Percentiles rank a stretch among this genome's conserved stretches.
Evolutionary conservation across 805 yeast genomes (phyloP).

Genomic region (Lachancea fermentati): DNA sequence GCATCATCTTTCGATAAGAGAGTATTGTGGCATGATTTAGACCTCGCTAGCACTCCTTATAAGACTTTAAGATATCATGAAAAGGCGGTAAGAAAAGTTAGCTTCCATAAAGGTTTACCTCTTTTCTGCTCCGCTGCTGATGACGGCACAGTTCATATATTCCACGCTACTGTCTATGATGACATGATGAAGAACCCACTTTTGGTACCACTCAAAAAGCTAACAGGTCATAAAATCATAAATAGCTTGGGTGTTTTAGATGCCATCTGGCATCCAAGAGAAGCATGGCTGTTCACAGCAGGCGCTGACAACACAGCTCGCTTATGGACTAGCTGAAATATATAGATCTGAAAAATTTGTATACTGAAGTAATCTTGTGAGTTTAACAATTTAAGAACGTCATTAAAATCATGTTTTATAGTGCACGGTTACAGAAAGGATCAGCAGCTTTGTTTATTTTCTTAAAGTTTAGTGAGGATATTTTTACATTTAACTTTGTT

Average conservation of each 20-base stretch:
- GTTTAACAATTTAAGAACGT: no score
- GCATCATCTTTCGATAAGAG: conserved; percentile 93
- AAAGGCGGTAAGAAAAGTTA: conserved; percentile 84
- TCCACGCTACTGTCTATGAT: conserved; percentile 96
- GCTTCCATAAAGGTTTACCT: conserved; percentile 84
- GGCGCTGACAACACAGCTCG: conserved; percentile 97
- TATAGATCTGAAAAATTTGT: background rate
- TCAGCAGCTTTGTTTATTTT: no score
- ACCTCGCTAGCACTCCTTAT: conserved; percentile 82
- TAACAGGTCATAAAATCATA: conserved; percentile 80
- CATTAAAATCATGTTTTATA: no score
- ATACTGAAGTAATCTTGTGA: conserved; percentile 1
- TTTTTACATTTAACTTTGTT: no score
- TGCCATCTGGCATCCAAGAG: conserved; percentile 93
- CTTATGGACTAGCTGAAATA: conserved; percentile 81
- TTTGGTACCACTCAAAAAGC: conserved; percentile 90
- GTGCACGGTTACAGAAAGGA: no score
- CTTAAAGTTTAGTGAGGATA: no score
- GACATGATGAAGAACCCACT: conserved; percentile 85
- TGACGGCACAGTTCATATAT: conserved; percentile 87
- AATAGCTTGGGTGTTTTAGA: conserved; percentile 82
- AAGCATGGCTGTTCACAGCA: conserved; percentile 95
- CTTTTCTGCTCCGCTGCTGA: conserved; percentile 92
- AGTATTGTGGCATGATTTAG: conserved; percentile 96
- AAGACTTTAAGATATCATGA: conserved; percentile 93